Evolutionary conservation across 768 basidiomycete species (phyloP).

Genomic region (Filobasidium floriforme): DNA sequence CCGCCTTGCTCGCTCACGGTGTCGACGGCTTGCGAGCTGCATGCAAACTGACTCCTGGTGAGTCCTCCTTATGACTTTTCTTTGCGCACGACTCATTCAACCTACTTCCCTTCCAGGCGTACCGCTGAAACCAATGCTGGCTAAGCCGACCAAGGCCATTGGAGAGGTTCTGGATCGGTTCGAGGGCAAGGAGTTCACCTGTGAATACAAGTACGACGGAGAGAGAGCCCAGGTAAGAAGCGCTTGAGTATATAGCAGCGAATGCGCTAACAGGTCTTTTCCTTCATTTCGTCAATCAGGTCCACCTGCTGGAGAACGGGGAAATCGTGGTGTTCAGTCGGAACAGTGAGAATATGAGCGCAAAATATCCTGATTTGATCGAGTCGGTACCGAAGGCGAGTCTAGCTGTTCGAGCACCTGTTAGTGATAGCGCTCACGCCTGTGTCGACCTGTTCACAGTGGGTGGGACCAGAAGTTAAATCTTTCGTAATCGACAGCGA

Average conservation of each 20-base stretch:
- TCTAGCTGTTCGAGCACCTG: constrained; percentile 27
- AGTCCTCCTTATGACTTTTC: constrained; percentile 12
- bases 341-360: constrained; percentile 98
- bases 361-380: constrained; percentile 97
- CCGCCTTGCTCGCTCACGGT: constrained; percentile 73
- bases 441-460: constrained; percentile 50
- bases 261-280: not conserved
- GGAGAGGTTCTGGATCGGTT: constrained; percentile 94
- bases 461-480: constrained; percentile 70
- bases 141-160: constrained; percentile 98
- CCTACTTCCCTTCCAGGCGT: constrained; percentile 47
- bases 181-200: constrained; percentile 89
- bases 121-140: constrained; percentile 96
- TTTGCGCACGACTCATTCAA: not conserved
- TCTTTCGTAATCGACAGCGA: constrained; percentile 95
- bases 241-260: not conserved
- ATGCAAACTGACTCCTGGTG: constrained; percentile 86
- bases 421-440: not conserved
- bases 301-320: constrained; percentile 76
- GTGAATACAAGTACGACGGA: constrained; percentile 99
- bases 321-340: constrained; percentile 85
- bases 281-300: constrained; percentile 46
- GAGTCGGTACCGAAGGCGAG: constrained; percentile 78
- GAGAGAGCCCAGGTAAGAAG: constrained; percentile 76
- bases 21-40: constrained; percentile 59